Base-by-base conservation (phyloP, 164 flowering plant species). In the Umbilicus rupestris region DNA sequence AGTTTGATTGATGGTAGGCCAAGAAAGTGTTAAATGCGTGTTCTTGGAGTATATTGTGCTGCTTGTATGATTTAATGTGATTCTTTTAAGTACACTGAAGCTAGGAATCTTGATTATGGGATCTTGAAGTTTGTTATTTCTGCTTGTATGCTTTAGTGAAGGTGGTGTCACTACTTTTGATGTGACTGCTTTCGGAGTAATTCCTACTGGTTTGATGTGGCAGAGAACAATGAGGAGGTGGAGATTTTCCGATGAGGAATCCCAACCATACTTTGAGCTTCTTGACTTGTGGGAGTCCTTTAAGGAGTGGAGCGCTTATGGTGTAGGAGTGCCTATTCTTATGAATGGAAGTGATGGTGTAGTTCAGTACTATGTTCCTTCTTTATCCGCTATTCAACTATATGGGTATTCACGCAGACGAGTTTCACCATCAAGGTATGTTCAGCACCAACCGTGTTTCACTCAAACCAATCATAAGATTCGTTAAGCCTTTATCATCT, bases 241-340 rank as follows among this genome's bases (percentile, higher is more conserved):
- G 82, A 75, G 76, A 66, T 73, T 67, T 63, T 66, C 73, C 14
- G 81, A 80, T 46, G 35, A 57, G 24, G 80, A 77, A 41, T 35
- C 7, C 1, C 78, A 66, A 5, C 74, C 82, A 2, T 83, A 69
- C 70, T 90, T 81, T 74, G 63, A 44, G 24, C 81, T 87, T 69
- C 79, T 77, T 22, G 96, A 87, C 74, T 75, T 89, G 0, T 89
- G 96, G 96, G 90, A 87, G 67, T 74, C 82, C 9, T 84, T 79
- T 62, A 73, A 69, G 39, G 90, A 85, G 69, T 83, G 92, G 96
- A 89, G 96, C 65, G 88, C 72, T 0, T 89, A 81, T 72, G 96
- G 96, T 39, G 92, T 75, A 1, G 96, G 86, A 72, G 92, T 87
- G 41, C 96, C 96, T 7, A 58, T 87, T 16, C 64, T 77, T 62